phyloP scores from a whole-genome alignment of 352 stramenopile species.

The Globisporangium lucens region DNA sequence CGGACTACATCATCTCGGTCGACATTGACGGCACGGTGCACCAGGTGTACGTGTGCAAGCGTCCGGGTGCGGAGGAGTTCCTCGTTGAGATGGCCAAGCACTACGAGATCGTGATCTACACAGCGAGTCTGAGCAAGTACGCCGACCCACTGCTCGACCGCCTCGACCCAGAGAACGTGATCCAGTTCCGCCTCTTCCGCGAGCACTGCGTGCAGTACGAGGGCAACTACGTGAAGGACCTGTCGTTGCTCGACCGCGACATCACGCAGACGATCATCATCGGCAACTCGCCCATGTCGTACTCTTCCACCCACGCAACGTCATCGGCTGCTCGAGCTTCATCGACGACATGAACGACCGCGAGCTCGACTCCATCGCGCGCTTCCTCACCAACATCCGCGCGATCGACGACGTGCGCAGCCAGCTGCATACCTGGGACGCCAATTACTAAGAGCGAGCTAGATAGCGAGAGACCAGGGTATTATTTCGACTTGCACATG shows the following conservation, averaged over 20 bases:
- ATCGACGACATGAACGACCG: slow-evolving; percentile 88
- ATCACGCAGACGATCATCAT: slow-evolving; percentile 97
- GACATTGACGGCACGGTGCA: slow-evolving; percentile 89
- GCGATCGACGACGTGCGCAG: slow-evolving; percentile 61
- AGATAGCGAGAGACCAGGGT: not conserved
- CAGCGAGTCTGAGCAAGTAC: slow-evolving; percentile 96
- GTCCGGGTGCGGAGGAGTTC: slow-evolving; percentile 95
- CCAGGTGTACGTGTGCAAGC: slow-evolving; percentile 90
- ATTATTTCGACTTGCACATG: not conserved
- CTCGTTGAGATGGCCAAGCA: slow-evolving; percentile 93
- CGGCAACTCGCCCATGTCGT: slow-evolving; percentile 98
- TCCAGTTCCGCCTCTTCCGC: slow-evolving; percentile 89
- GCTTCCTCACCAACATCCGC: slow-evolving; percentile 56
- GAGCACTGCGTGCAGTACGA: slow-evolving; percentile 96
- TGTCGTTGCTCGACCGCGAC: slow-evolving; percentile 93
- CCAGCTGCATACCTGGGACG: slow-evolving; percentile 68
- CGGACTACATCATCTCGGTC: slow-evolving; percentile 98
- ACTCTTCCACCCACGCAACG: slow-evolving; percentile 95
- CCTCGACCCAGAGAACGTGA: slow-evolving; percentile 90
- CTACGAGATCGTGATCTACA: slow-evolving; percentile 99
- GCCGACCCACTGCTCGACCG: slow-evolving; percentile 96
- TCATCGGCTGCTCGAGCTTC: slow-evolving; percentile 84
- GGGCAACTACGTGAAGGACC: slow-evolving; percentile 97
- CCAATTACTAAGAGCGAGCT: slow-evolving; percentile 39
- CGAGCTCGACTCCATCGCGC: slow-evolving; percentile 86